Evolutionary conservation across 805 yeast species (phyloP).

Genomic region (Schwanniomyces occidentalis): DNA sequence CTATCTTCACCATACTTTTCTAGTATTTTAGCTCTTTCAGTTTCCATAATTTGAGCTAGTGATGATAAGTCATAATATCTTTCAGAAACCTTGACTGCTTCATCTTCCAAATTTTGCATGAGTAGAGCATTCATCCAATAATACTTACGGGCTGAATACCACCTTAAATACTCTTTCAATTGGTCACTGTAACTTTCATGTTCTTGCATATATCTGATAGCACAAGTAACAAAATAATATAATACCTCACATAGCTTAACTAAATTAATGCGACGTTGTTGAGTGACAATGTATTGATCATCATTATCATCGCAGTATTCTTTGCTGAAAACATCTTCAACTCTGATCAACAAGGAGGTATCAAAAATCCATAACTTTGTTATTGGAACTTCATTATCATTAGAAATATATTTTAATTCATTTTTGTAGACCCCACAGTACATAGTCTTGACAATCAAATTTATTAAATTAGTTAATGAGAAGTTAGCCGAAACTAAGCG

Average conservation of each 20-base stretch:
- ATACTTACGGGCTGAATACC: conserved; percentile 32
- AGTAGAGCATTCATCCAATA: conserved; percentile 65
- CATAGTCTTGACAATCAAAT: conserved; percentile 25
- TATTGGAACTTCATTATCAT: conserved; percentile 25
- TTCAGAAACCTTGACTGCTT: conserved; percentile 65
- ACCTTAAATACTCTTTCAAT: conserved; percentile 26
- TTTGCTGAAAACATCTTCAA: conserved; percentile 44
- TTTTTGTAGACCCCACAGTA: conserved; percentile 35
- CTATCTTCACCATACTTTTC: conserved; percentile 18
- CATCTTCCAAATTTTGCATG: conserved; percentile 46
- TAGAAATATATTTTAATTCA: conserved; percentile 37
- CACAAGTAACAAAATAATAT: conserved; percentile 35
- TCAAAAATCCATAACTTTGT: conserved; percentile 51
- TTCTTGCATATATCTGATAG: conserved; percentile 34
- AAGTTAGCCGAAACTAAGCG: conserved; percentile 15
- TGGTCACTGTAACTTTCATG: conserved; percentile 22
- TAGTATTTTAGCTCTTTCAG: conserved; percentile 23
- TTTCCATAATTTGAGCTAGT: conserved; percentile 50
- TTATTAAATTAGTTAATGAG: conserved; percentile 15
- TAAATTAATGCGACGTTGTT: conserved; percentile 18
- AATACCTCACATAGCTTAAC: conserved; percentile 29
- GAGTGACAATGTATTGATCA: conserved; percentile 14
- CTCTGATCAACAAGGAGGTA: conserved; percentile 33
- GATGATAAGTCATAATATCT: conserved; percentile 64
- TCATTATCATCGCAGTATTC: conserved; percentile 13